phyloP scores from a whole-genome alignment of 306 rosid genomes.

The Vachellia collinsii region DNA sequence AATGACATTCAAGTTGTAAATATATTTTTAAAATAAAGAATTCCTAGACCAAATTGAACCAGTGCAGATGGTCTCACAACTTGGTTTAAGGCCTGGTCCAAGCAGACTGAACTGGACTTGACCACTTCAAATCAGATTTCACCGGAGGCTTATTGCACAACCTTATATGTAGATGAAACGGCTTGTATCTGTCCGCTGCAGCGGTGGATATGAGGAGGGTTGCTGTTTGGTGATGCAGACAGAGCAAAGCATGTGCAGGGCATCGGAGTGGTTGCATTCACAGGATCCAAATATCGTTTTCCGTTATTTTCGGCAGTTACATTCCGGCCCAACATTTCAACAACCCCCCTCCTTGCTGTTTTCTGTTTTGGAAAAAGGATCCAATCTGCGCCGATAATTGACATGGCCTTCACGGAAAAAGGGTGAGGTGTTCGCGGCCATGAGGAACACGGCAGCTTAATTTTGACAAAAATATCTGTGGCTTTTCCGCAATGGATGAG shows the following conservation, averaged over 20 bases:
- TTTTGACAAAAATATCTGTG: conserved; percentile 43
- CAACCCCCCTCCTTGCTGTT: conserved; percentile 9
- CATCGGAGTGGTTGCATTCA: neutral
- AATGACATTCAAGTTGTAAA: no score
- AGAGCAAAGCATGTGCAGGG: conserved; percentile 19
- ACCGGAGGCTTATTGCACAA: no score
- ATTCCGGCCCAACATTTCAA: conserved; percentile 14
- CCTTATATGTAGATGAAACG: no score
- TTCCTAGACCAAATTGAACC: no score
- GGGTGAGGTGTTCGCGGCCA: conserved; percentile 15
- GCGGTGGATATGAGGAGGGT: neutral
- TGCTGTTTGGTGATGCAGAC: neutral
- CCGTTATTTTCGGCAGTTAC: conserved; percentile 9
- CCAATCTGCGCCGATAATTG: neutral
- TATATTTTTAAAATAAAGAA: no score
- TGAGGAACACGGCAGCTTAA: neutral
- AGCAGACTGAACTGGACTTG: no score
- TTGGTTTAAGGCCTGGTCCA: no score
- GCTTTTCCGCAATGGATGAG: conserved; percentile 34
- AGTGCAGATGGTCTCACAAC: no score
- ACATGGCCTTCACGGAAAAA: conserved; percentile 21
- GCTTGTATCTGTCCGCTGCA: neutral
- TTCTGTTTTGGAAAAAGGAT: neutral
- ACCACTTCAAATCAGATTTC: no score
- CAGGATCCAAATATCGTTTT: conserved; percentile 24